A percentile compares a stretch with the other conserved stretches of the same genome.
These are phyloP conservation scores for Elaeis oleifera DNA, from an alignment of 202 grass and related monocot genomes.

Conservation along the genomic window DNA sequence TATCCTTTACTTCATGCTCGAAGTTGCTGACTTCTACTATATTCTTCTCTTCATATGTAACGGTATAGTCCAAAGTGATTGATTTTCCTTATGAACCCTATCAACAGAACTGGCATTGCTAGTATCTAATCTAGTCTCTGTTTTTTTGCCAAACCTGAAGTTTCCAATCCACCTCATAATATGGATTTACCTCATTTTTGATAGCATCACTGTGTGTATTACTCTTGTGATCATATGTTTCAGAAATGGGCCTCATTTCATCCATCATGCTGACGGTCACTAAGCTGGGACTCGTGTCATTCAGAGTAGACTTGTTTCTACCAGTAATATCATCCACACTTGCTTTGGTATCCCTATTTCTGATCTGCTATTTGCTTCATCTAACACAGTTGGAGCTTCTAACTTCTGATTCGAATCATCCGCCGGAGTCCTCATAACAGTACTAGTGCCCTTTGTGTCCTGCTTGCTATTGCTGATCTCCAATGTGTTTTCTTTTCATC, in stretches of 20 bases:
- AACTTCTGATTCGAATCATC: constrained; percentile 33
- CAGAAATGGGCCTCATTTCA: constrained; percentile 16
- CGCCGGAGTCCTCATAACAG: constrained; percentile 42
- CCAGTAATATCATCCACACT: constrained; percentile 21
- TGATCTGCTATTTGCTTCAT: constrained; percentile 23
- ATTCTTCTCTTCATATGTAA: constrained; percentile 92
- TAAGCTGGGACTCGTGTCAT: constrained; percentile 24
- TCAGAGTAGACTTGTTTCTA: constrained; percentile 19
- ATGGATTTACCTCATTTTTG: constrained; percentile 10
- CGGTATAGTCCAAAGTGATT: constrained; percentile 36
- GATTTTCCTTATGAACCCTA: constrained; percentile 53
- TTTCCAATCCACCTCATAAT: constrained; percentile 15
- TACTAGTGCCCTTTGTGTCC: constrained; percentile 55
- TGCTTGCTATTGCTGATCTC: constrained; percentile 39
- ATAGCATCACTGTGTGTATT: not conserved
- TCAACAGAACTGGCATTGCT: constrained; percentile 30
- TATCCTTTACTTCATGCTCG: constrained; percentile 44
- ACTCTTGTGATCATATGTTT: constrained; percentile 3
- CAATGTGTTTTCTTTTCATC: constrained; percentile 34
- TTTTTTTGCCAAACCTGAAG: constrained; percentile 7
- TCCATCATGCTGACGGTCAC: constrained; percentile 16
- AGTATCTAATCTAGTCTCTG: constrained; percentile 13
- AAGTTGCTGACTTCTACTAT: constrained; percentile 62
- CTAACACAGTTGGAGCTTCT: constrained; percentile 27
- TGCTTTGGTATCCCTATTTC: constrained; percentile 30